Base-by-base conservation (phyloP, 768 basidiomycete species). In the Termitomyces sp. region DNA sequence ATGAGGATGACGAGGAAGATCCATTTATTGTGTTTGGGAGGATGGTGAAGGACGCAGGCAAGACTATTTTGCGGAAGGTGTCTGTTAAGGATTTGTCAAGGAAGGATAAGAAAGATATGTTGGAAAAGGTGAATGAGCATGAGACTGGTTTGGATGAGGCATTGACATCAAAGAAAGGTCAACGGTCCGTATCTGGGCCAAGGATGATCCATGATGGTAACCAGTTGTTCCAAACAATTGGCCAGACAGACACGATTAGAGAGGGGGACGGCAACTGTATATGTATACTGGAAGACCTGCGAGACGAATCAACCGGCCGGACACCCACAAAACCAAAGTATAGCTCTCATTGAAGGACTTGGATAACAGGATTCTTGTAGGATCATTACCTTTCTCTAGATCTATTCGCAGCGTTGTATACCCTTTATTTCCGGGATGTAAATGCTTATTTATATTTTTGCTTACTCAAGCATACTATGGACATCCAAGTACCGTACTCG, bases 1-100 rank as follows among this genome's bases (percentile, higher is more conserved):
- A 52, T 55, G 65, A 64, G 58, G 68, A 67, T 3, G 67, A 63
- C 36, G 55, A 68, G 40, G 81, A 82, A 59, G 82, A 83, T 67
- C 78, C 82, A 20, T 68, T 85, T 46, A 28, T 79, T 57, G 66
- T 70, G 20, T 66, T 87, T 46, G 84, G 83, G 58, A 80, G 70
- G 70, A 69, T 82, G 59, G 69, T 86, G 57, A 84, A 80, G 68
- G 81, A 68, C 36, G 77, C 81, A 18, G 75, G 83, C 67, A 77
- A 71, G 67, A 73, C 72, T 43, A 63, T 85, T 32, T 85, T 83
- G 84, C 77, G 70, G 66, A 79, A 74, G 67, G 70, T 84, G 54
- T 77, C 77, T 56, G 61, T 70, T 50, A 79, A 74, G 69, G 69
- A 75, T 50, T 66, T 67, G 50, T 67, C 46, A 60, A 67, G 61